phyloP scores from a whole-genome alignment of 2,329 filamentous ascomycete genomes.

The Exophiala calicioides region DNA sequence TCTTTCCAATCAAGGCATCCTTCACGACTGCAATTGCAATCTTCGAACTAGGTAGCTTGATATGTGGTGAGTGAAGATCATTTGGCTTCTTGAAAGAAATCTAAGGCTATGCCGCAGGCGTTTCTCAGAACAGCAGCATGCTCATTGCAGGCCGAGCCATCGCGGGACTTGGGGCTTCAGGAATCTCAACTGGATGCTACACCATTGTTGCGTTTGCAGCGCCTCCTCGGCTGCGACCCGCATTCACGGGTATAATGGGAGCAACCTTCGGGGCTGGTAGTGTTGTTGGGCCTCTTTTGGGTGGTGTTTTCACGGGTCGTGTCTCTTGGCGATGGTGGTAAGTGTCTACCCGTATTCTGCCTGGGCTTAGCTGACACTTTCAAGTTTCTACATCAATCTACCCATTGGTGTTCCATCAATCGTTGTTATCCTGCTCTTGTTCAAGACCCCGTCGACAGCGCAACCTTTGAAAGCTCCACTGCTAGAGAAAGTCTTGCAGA shows the following conservation, averaged over 20 bases:
- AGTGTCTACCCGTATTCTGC: no score
- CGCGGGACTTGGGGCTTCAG: slow-evolving; percentile 53
- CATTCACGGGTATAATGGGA: slow-evolving; percentile 42
- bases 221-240: slow-evolving; percentile 47
- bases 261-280: slow-evolving; percentile 29
- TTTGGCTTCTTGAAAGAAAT: no score
- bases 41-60: slow-evolving; percentile 44
- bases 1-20: slow-evolving; percentile 33
- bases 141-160: slow-evolving; percentile 54
- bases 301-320: slow-evolving; percentile 34
- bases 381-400: slow-evolving; percentile 57
- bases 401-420: slow-evolving; percentile 45
- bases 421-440: slow-evolving; percentile 33
- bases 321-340: slow-evolving; percentile 40
- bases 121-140: slow-evolving; percentile 35
- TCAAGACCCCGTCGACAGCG: slow-evolving; percentile 25
- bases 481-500: slow-evolving; percentile 37
- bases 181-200: slow-evolving; percentile 37
- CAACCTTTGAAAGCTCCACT: slow-evolving; percentile 13
- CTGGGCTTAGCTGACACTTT: no score
- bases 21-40: slow-evolving; percentile 40
- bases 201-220: slow-evolving; percentile 50
- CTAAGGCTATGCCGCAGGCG: no score
- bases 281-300: slow-evolving; percentile 33
- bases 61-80: no score